These are phyloP conservation scores for Plasmodium fragile DNA, from an alignment of 169 alveolate genomes.

Conservation along the genomic window DNA sequence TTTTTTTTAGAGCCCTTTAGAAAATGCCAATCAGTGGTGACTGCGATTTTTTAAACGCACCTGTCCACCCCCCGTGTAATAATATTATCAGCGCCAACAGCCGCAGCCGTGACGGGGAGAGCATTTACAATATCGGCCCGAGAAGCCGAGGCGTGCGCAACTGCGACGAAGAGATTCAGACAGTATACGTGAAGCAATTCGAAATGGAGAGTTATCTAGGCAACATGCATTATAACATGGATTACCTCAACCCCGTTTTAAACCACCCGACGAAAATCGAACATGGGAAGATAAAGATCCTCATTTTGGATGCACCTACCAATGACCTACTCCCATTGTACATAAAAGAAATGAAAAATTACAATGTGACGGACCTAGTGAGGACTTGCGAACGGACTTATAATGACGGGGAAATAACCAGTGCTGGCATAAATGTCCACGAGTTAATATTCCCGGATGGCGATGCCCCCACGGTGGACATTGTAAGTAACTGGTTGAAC, in stretches of 20 bases:
- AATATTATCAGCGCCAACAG: not conserved
- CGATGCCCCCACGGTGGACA: slow-evolving; percentile 92
- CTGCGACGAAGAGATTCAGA: slow-evolving; percentile 9
- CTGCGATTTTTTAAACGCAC: not conserved
- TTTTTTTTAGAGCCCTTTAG: not conserved
- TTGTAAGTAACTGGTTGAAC: slow-evolving; percentile 88
- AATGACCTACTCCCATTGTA: slow-evolving; percentile 88
- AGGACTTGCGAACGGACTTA: slow-evolving; percentile 93
- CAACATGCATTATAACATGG: slow-evolving; percentile 43
- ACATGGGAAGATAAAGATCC: slow-evolving; percentile 87
- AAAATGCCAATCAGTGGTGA: slow-evolving; percentile 33
- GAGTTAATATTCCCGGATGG: slow-evolving; percentile 93
- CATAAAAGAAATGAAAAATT: slow-evolving; percentile 85
- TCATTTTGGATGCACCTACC: slow-evolving; percentile 93
- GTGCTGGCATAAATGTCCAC: slow-evolving; percentile 86
- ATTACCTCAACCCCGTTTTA: slow-evolving; percentile 77
- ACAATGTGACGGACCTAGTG: slow-evolving; percentile 90
- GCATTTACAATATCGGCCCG: not conserved
- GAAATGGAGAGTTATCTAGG: slow-evolving; percentile 39
- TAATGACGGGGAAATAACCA: slow-evolving; percentile 81
- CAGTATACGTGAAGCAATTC: slow-evolving; percentile 40
- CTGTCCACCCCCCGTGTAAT: slow-evolving; percentile 12
- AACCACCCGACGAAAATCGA: slow-evolving; percentile 92
- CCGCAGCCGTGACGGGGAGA: not conserved
- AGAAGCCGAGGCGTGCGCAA: not conserved